Evolutionary conservation across 768 basidiomycete species (phyloP).

Genomic region (Leccinellum albellum): DNA sequence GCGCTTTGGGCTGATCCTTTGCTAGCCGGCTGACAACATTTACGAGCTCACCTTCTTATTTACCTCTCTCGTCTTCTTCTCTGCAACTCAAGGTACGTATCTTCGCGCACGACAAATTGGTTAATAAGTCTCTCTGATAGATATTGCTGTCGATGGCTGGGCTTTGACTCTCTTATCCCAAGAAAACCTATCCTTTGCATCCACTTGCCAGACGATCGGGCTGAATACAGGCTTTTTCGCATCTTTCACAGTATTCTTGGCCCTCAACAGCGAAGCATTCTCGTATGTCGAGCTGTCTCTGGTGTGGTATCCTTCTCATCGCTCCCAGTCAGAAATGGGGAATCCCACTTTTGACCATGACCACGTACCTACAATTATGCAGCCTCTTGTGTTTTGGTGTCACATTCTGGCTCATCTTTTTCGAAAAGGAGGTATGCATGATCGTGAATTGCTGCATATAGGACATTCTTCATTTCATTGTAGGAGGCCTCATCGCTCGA

Average conservation of each 20-base stretch:
- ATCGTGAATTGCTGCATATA: not conserved
- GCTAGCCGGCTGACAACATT: slow-evolving; percentile 79
- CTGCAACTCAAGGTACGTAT: slow-evolving; percentile 87
- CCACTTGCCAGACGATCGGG: slow-evolving; percentile 97
- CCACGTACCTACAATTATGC: slow-evolving; percentile 85
- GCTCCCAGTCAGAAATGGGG: slow-evolving; percentile 65
- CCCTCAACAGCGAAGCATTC: slow-evolving; percentile 92
- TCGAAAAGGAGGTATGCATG: slow-evolving; percentile 80
- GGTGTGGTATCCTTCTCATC: slow-evolving; percentile 8
- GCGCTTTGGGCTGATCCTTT: slow-evolving; percentile 7
- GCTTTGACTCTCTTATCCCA: slow-evolving; percentile 83
- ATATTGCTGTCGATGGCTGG: slow-evolving; percentile 97
- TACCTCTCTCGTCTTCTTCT: slow-evolving; percentile 86
- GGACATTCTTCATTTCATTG: not conserved
- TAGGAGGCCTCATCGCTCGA: slow-evolving; percentile 74
- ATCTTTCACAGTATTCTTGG: slow-evolving; percentile 95
- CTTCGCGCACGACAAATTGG: not conserved
- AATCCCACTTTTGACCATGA: slow-evolving; percentile 64
- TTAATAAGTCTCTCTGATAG: slow-evolving; percentile 39
- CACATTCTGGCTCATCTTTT: slow-evolving; percentile 84
- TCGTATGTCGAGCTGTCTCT: slow-evolving; percentile 44
- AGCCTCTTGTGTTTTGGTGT: slow-evolving; percentile 73
- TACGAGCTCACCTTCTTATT: slow-evolving; percentile 77
- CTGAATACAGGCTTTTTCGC: slow-evolving; percentile 94
- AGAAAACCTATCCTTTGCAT: slow-evolving; percentile 93